A percentile compares a stretch with the other conserved stretches of the same genome.
Conservation (phyloP, 345 rosid genomes). For the Dovyalis caffra region DNA sequence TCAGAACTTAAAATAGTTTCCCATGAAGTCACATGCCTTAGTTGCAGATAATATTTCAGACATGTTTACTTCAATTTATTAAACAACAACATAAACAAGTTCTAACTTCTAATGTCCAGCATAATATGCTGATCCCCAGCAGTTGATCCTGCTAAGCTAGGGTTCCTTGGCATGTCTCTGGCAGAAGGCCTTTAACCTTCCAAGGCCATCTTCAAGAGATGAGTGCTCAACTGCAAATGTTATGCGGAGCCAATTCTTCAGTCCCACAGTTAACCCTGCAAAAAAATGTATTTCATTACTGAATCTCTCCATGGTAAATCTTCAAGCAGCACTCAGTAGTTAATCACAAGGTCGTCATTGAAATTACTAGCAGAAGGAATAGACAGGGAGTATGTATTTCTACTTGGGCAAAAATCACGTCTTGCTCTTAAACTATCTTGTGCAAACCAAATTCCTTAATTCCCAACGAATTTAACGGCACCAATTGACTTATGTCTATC, state of each 20-base stretch:
- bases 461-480: no score
- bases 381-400: not conserved
- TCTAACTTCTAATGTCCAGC: not conserved
- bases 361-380: not conserved
- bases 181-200: slow-evolving; percentile 43
- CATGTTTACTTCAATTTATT: no score
- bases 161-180: slow-evolving; percentile 39
- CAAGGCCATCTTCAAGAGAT: slow-evolving; percentile 36
- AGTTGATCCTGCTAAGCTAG: not conserved
- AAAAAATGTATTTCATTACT: no score
- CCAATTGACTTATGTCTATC: no score
- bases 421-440: no score
- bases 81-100: not conserved
- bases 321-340: not conserved
- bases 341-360: not conserved
- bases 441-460: no score
- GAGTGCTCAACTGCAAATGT: slow-evolving; percentile 41
- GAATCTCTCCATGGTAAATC: not conserved
- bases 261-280: slow-evolving; percentile 41
- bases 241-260: slow-evolving; percentile 55
- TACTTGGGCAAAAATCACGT: no score
- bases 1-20: not conserved
- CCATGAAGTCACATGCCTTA: not conserved
- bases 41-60: not conserved
- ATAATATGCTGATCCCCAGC: not conserved